Base-by-base conservation (phyloP, 108 stramenopile species). In the Fistulifera pelliculosa region DNA sequence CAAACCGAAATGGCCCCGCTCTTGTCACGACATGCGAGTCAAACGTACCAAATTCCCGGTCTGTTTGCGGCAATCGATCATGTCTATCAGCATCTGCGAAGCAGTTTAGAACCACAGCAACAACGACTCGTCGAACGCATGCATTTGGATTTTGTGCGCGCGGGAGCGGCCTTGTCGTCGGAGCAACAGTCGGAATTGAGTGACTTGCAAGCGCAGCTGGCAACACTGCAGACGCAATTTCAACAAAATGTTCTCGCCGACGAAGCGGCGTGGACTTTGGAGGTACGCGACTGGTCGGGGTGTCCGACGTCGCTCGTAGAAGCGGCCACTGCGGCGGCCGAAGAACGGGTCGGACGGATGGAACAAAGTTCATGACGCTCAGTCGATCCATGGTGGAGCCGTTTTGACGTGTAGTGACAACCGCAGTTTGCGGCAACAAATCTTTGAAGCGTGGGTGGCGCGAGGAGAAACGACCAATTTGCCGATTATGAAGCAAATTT, bases 221-320 rank as follows among this genome's bases (percentile, higher is more conserved):
- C 85, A 5, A 56, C 75, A 0, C 68, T 87, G 16, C 49, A 54
- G 35, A 87, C 85, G 1, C 35, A 73, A 50, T 82, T 87, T 52
- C 54, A 49, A 58, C 85, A 87, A 67, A 87, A 87, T 56, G 75
- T 87, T 13, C 47, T 87, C 48, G 76, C 80, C 49, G 85, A 87
- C 25, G 85, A 87, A 62, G 77, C 76, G 45, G 47, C 62, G 21
- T 87, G 74, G 59, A 77, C 82, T 49, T 49, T 87, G 27, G 64
- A 77, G 12, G 47, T 87, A 0, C 63, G 60, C 19, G 85, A 87
- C 39, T 49, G 82, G 56, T 54, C 41, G 11, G 85, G 77, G 18
- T 87, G 85, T 59, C 85, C 85, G 0, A 66, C 67, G 2, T 68
- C 70, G 19, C 35, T 83, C 21, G 60, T 83, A 1, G 69, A 83